A percentile compares a stretch with the other conserved stretches of the same genome.
Conservation (phyloP, 495 filamentous ascomycete genomes). For the Lichenothelia convexa region DNA sequence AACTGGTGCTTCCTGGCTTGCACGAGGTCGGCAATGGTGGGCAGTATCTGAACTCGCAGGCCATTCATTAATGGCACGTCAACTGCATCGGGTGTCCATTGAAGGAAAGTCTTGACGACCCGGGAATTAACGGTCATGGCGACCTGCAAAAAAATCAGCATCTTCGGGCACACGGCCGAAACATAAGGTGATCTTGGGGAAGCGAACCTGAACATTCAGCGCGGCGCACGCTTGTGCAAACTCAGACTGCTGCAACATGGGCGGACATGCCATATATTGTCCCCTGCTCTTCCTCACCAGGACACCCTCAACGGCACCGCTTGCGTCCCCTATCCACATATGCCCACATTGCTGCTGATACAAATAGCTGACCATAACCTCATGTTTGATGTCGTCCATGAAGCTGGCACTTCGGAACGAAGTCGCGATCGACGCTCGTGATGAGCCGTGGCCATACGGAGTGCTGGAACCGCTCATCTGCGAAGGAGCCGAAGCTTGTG, state of each 20-base stretch:
- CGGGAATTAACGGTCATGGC: constrained; percentile 68
- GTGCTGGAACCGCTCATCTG: no score
- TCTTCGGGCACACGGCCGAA: no score
- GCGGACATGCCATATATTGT: constrained; percentile 51
- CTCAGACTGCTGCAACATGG: constrained; percentile 33
- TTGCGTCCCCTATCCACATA: constrained; percentile 51
- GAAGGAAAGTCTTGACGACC: constrained; percentile 55
- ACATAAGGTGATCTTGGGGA: no score
- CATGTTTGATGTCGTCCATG: constrained; percentile 60
- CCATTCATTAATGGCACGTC: constrained; percentile 62
- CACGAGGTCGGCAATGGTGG: constrained; percentile 47
- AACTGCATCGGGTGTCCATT: constrained; percentile 49
- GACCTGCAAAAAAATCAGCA: constrained; percentile 25
- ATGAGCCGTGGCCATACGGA: background rate
- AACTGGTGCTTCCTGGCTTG: constrained; percentile 56
- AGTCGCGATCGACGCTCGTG: background rate
- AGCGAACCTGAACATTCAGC: constrained; percentile 39
- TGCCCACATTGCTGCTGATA: constrained; percentile 58
- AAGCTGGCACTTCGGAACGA: constrained; percentile 30
- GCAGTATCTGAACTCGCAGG: constrained; percentile 53
- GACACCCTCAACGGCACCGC: constrained; percentile 49
- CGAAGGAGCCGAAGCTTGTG: no score
- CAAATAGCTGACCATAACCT: constrained; percentile 68
- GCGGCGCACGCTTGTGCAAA: constrained; percentile 45
- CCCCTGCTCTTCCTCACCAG: constrained; percentile 46